A percentile compares a stretch with the other conserved stretches of the same genome.
Evolutionary conservation across 228 moss, liverwort and hornwort genomes (phyloP).

Genomic region (Sphagnum magellanicum): DNA sequence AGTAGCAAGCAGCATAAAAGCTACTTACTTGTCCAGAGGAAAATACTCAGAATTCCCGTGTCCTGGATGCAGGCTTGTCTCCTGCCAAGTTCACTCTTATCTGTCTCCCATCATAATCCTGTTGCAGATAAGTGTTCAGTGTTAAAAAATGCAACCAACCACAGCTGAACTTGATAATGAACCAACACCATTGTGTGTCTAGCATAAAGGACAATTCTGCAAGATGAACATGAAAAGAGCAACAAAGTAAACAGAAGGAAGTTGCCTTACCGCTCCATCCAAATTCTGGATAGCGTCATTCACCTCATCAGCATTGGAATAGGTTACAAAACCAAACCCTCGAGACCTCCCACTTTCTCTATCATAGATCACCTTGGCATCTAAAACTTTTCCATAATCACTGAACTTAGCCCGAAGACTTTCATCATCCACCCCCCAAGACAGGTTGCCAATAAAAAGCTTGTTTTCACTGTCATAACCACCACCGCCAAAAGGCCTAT

Average conservation of each 20-base stretch:
- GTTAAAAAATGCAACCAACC: neutral
- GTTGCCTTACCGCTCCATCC: conserved; percentile 31
- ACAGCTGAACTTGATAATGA: neutral
- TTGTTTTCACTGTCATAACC: conserved; percentile 47
- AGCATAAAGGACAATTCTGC: too few species aligned
- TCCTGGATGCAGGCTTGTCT: conserved; percentile 55
- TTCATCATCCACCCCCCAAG: conserved; percentile 59
- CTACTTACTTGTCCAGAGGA: neutral
- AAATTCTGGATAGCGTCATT: conserved; percentile 25
- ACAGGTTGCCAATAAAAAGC: conserved; percentile 80
- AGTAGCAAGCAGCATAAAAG: neutral
- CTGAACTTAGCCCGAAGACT: conserved; percentile 53
- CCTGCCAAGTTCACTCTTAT: conserved; percentile 59
- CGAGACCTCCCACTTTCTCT: conserved; percentile 49
- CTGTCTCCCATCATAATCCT: conserved; percentile 45
- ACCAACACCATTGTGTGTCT: neutral
- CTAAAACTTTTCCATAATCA: conserved; percentile 71
- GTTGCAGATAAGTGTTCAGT: neutral
- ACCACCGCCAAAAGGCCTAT: conserved; percentile 11
- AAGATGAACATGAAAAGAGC: neutral
- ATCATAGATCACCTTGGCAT: conserved; percentile 70
- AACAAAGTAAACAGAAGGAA: neutral
- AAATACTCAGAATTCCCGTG: neutral
- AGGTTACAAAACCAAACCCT: conserved; percentile 80
- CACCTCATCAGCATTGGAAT: conserved; percentile 30